These are phyloP conservation scores for Talaromyces amestolkiae DNA, from an alignment of 2,329 filamentous ascomycete species.

Conservation along the genomic window DNA sequence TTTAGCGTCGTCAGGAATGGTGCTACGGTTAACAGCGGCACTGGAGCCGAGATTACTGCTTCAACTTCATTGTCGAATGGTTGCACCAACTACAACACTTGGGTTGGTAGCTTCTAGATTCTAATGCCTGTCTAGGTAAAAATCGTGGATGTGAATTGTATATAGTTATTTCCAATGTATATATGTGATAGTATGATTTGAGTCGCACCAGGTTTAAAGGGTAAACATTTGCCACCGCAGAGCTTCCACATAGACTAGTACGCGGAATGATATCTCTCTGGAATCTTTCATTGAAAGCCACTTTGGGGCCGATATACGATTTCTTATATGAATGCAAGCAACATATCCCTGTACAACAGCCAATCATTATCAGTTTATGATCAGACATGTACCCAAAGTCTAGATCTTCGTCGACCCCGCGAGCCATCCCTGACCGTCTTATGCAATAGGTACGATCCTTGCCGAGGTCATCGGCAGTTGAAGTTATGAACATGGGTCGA, in stretches of 20 bases:
- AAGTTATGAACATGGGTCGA: not conserved
- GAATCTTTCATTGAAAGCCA: not conserved
- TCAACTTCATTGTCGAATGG: slow-evolving; percentile 15
- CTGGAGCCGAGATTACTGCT: slow-evolving; percentile 33
- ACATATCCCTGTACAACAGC: not conserved
- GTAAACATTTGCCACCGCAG: too few relatives aligned
- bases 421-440: not conserved
- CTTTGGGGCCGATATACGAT: not conserved
- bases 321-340: not conserved
- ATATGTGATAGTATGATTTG: not conserved
- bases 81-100: slow-evolving; percentile 19
- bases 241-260: too few relatives aligned
- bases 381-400: not conserved
- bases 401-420: not conserved
- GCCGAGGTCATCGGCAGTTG: slow-evolving; percentile 1
- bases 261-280: not conserved
- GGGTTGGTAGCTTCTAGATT: slow-evolving; percentile 18
- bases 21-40: slow-evolving; percentile 23
- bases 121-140: not conserved
- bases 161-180: not conserved
- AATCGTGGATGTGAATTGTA: not conserved
- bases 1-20: slow-evolving; percentile 30
- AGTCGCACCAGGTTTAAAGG: not conserved
- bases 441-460: not conserved
- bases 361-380: not conserved